Percentiles rank a stretch among this genome's conserved stretches.
Conservation (phyloP, 208 protist species). For the Kentomonas sorsogonicus region DNA sequence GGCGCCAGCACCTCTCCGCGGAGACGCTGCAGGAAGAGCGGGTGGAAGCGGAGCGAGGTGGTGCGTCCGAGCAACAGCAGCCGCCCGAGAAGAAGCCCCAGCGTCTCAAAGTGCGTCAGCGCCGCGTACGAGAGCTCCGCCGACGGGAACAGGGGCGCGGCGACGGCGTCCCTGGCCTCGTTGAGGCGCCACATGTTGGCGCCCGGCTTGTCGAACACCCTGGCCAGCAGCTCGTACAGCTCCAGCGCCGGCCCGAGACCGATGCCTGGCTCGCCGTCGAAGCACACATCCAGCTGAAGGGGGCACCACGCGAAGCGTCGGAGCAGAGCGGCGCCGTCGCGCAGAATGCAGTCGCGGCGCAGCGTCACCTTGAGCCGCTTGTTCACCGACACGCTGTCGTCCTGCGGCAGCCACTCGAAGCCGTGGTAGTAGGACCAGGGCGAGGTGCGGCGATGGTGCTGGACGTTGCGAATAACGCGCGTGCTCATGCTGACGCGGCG, state of each 20-base stretch:
- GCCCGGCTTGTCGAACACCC: slow-evolving; percentile 26
- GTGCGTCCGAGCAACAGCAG: slow-evolving; percentile 50
- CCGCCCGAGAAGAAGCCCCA: slow-evolving; percentile 62
- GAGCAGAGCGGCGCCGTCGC: slow-evolving; percentile 33
- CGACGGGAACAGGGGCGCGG: slow-evolving; percentile 15
- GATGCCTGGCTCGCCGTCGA: slow-evolving; percentile 71
- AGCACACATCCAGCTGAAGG: slow-evolving; percentile 62
- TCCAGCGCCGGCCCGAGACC: slow-evolving; percentile 75
- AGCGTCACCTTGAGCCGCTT: slow-evolving; percentile 35
- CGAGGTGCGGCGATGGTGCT: slow-evolving; percentile 2
- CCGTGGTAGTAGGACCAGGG: slow-evolving; percentile 26
- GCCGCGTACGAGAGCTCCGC: slow-evolving; percentile 22
- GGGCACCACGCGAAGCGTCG: slow-evolving; percentile 47
- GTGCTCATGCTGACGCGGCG: slow-evolving; percentile 32
- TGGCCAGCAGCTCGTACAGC: slow-evolving; percentile 64
- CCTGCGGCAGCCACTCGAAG: slow-evolving; percentile 39
- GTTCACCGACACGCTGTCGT: slow-evolving; percentile 16
- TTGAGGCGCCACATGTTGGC: slow-evolving; percentile 53
- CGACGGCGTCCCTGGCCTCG: background rate
- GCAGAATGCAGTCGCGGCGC: slow-evolving; percentile 34
- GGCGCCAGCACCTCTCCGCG: slow-evolving; percentile 23
- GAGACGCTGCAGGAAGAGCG: slow-evolving; percentile 44
- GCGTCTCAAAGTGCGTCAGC: slow-evolving; percentile 50
- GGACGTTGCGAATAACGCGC: slow-evolving; percentile 5
- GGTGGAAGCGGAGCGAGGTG: slow-evolving; percentile 50